phyloP scores from a whole-genome alignment of 2,329 filamentous ascomycete genomes.

The Scleromitrula shiraiana region DNA sequence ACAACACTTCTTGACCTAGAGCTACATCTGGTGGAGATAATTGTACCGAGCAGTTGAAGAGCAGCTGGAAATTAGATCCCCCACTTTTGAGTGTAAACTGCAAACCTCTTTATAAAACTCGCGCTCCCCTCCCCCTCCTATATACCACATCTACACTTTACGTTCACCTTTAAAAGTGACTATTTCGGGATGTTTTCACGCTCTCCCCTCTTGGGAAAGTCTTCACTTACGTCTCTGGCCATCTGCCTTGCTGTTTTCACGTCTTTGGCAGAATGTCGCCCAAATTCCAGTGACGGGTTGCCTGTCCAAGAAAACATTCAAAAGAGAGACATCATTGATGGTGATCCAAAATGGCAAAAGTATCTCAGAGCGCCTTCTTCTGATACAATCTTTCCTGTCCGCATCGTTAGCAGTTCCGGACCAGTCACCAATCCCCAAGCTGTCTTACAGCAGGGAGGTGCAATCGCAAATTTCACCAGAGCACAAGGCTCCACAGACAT shows the following conservation, averaged over 20 bases:
- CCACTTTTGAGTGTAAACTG: too few relatives aligned
- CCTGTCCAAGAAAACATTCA: too few relatives aligned
- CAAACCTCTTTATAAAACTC: too few relatives aligned
- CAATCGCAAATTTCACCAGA: conserved; percentile 29
- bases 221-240: not conserved
- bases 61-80: too few relatives aligned
- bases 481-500: conserved; percentile 9
- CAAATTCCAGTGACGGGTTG: too few relatives aligned
- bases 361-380: conserved; percentile 34
- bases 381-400: conserved; percentile 28
- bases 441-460: conserved; percentile 24
- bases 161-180: too few relatives aligned
- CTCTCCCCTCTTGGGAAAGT: not conserved
- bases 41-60: too few relatives aligned
- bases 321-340: too few relatives aligned
- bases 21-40: too few relatives aligned
- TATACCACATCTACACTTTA: too few relatives aligned
- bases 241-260: not conserved
- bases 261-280: not conserved
- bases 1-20: too few relatives aligned
- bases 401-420: conserved; percentile 31
- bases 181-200: not conserved
- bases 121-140: too few relatives aligned
- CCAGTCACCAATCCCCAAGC: conserved; percentile 34
- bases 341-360: conserved; percentile 29